Conservation (phyloP, 345 rosid genomes). For the Gossypium rotundifolium region DNA sequence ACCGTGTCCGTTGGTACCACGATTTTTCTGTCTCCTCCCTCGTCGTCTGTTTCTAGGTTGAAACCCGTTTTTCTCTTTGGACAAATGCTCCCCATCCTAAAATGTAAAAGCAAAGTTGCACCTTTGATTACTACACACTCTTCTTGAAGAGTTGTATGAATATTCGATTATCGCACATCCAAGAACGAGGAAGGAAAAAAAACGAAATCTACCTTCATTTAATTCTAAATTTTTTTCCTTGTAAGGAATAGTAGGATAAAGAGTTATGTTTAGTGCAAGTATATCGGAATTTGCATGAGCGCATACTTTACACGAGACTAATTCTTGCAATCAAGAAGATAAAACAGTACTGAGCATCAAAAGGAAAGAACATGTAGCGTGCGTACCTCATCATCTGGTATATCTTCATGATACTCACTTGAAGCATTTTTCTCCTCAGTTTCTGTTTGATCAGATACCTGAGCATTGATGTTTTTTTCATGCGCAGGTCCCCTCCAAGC, state of each 20-base stretch:
- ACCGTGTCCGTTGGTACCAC: conserved; percentile 46
- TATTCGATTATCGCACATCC: not conserved
- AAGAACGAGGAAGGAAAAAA: not conserved
- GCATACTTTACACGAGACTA: not conserved
- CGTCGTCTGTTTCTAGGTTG: conserved; percentile 42
- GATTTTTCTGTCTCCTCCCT: conserved; percentile 45
- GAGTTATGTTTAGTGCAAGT: not conserved
- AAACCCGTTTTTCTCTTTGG: conserved; percentile 57
- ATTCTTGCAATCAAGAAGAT: not conserved
- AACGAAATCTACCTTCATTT: not conserved
- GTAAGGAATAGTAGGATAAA: not conserved
- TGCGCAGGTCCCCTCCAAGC: conserved; percentile 48
- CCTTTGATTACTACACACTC: no score
- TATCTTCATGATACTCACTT: conserved; percentile 41
- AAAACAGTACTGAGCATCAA: not conserved
- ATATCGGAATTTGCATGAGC: not conserved
- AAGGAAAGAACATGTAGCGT: not conserved
- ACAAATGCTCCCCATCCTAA: conserved; percentile 43
- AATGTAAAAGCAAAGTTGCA: not conserved
- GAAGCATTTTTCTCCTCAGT: conserved; percentile 40
- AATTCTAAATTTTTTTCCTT: not conserved
- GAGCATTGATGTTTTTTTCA: conserved; percentile 40
- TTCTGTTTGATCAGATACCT: conserved; percentile 36
- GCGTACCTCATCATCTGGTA: conserved; percentile 57
- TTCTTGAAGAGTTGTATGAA: not conserved